Evolutionary conservation across 306 rosid species (phyloP).

Genomic region (Psophocarpus tetragonolobus): DNA sequence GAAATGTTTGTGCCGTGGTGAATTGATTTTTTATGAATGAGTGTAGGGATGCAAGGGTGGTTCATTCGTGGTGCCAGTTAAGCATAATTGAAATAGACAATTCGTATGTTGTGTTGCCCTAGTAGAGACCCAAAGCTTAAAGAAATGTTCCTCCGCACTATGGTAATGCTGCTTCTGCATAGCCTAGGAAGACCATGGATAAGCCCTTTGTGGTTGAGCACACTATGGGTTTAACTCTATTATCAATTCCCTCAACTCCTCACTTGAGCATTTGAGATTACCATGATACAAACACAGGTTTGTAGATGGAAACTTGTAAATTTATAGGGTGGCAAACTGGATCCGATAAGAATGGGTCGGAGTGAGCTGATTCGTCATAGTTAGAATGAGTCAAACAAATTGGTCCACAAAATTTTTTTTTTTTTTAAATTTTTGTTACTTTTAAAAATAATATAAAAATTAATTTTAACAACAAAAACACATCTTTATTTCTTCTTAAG

Average conservation of each 20-base stretch:
- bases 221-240: constrained; percentile 79
- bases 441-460: no score
- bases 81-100: constrained; percentile 86
- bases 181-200: constrained; percentile 81
- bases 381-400: no score
- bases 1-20: not conserved
- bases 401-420: no score
- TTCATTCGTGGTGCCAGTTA: constrained; percentile 72
- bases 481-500: no score
- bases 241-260: constrained; percentile 72
- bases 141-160: constrained; percentile 74
- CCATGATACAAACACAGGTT: constrained; percentile 90
- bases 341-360: no score
- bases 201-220: constrained; percentile 91
- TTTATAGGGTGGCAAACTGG: no score
- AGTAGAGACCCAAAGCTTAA: constrained; percentile 64
- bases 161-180: constrained; percentile 48
- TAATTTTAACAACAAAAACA: no score
- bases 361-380: no score
- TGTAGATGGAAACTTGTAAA: constrained; percentile 4
- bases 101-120: constrained; percentile 81
- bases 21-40: not conserved
- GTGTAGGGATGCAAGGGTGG: constrained; percentile 85
- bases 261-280: constrained; percentile 92
- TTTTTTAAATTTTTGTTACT: no score